Percentiles rank a stretch among this genome's conserved stretches.
Evolutionary conservation across 2,329 filamentous ascomycete genomes (phyloP).

Genomic region (Fusarium sp.): DNA sequence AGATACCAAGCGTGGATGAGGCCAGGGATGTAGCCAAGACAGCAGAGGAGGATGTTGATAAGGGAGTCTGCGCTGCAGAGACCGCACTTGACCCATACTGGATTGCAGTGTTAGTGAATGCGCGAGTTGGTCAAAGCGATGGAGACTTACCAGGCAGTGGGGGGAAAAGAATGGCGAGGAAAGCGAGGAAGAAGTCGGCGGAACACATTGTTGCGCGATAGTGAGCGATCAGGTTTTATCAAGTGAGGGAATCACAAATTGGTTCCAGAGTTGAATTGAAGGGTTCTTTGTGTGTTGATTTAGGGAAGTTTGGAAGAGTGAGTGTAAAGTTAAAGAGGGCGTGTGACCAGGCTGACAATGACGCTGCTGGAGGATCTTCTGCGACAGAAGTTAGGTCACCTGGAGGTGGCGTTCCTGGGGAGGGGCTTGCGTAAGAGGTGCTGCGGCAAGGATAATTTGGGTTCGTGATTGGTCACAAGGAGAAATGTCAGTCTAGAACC

Average conservation of each 20-base stretch:
- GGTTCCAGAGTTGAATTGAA: conserved; percentile 10
- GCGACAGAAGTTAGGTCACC: conserved; percentile 28
- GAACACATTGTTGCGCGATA: conserved; percentile 61
- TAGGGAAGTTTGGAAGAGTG: conserved; percentile 1
- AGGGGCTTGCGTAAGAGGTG: conserved; percentile 42
- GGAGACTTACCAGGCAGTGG: conserved; percentile 68
- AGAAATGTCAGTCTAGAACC: conserved; percentile 16
- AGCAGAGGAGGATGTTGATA: conserved; percentile 93
- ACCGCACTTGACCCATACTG: conserved; percentile 96
- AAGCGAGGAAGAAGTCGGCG: conserved; percentile 70
- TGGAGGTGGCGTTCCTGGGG: conserved; percentile 34
- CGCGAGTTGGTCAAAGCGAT: conserved; percentile 10
- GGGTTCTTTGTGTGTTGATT: conserved; percentile 13
- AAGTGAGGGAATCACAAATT: not conserved
- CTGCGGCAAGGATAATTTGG: not conserved
- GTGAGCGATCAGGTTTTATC: not conserved
- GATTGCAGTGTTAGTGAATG: conserved; percentile 20
- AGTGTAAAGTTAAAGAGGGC: not conserved
- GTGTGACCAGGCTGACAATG: conserved; percentile 37
- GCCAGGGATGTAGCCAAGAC: conserved; percentile 83
- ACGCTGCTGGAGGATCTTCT: conserved; percentile 30
- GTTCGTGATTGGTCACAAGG: conserved; percentile 15
- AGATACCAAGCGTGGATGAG: conserved; percentile 98
- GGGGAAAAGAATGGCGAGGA: conserved; percentile 73
- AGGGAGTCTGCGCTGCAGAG: conserved; percentile 92